Percentiles rank a stretch among this genome's conserved stretches.
Evolutionary conservation across 192 early-diverging fungal species (phyloP).

Genomic region (Backusella sp.): DNA sequence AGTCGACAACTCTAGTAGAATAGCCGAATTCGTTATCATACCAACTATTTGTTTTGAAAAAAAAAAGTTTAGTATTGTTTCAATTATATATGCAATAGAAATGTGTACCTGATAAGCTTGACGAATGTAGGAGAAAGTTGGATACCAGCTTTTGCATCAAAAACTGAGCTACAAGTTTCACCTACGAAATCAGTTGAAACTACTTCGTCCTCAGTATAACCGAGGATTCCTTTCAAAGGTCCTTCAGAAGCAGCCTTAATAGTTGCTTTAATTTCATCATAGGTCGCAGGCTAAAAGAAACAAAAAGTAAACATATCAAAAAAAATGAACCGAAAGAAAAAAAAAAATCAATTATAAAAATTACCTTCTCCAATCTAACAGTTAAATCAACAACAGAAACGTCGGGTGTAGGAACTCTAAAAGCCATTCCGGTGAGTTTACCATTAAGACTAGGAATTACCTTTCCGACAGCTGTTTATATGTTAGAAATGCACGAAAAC

Average conservation of each 20-base stretch:
- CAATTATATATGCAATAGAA: constrained; percentile 46
- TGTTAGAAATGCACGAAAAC: background rate
- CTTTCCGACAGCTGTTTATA: constrained; percentile 82
- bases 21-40: constrained; percentile 96
- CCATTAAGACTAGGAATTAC: constrained; percentile 84
- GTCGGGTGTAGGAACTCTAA: constrained; percentile 92
- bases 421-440: constrained; percentile 97
- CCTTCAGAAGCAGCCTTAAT: constrained; percentile 85
- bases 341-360: background rate
- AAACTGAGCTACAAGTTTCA: constrained; percentile 89
- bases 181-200: constrained; percentile 96
- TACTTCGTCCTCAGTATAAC: constrained; percentile 92
- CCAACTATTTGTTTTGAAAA: constrained; percentile 48
- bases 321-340: background rate
- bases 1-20: constrained; percentile 87
- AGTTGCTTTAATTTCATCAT: constrained; percentile 85
- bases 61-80: constrained; percentile 35
- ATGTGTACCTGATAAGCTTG: constrained; percentile 64
- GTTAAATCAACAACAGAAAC: constrained; percentile 99
- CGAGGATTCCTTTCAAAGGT: constrained; percentile 85
- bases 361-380: constrained; percentile 81
- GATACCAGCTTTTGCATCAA: constrained; percentile 97
- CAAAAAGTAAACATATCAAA: background rate
- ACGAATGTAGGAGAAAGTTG: constrained; percentile 92
- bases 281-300: constrained; percentile 62